Conservation (phyloP, 768 basidiomycete genomes). For the Serendipita sp. region DNA sequence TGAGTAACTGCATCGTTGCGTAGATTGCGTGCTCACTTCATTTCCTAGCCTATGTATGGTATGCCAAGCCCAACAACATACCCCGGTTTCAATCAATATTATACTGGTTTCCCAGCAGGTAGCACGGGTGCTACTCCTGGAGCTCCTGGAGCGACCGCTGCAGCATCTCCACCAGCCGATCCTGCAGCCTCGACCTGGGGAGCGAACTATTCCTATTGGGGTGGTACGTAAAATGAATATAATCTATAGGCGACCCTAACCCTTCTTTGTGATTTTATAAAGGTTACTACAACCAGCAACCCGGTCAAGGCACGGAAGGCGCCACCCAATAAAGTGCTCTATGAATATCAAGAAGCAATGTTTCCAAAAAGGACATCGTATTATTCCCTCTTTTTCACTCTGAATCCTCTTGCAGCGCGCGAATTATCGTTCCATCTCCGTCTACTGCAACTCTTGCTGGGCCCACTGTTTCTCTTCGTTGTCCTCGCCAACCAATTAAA, state of each 20-base stretch:
- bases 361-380: background rate
- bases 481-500: slow-evolving; percentile 24
- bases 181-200: slow-evolving; percentile 51
- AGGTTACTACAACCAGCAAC: slow-evolving; percentile 71
- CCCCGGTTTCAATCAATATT: slow-evolving; percentile 60
- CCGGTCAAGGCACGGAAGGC: slow-evolving; percentile 14
- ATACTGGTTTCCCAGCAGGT: slow-evolving; percentile 14
- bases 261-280: background rate
- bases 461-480: slow-evolving; percentile 1
- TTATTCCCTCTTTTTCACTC: background rate
- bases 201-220: slow-evolving; percentile 23
- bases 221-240: slow-evolving; percentile 7
- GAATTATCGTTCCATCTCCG: background rate
- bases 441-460: slow-evolving; percentile 5
- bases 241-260: background rate
- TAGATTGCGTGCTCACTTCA: slow-evolving; percentile 7
- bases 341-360: slow-evolving; percentile 5
- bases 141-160: slow-evolving; percentile 40
- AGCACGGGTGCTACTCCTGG: slow-evolving; percentile 15
- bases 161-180: slow-evolving; percentile 35
- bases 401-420: background rate
- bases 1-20: slow-evolving; percentile 20
- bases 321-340: background rate
- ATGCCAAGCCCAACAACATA: slow-evolving; percentile 59
- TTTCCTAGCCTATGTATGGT: slow-evolving; percentile 64